phyloP scores from a whole-genome alignment of 1,284 basidiomycete species.

The Heliocybe sulcata region DNA sequence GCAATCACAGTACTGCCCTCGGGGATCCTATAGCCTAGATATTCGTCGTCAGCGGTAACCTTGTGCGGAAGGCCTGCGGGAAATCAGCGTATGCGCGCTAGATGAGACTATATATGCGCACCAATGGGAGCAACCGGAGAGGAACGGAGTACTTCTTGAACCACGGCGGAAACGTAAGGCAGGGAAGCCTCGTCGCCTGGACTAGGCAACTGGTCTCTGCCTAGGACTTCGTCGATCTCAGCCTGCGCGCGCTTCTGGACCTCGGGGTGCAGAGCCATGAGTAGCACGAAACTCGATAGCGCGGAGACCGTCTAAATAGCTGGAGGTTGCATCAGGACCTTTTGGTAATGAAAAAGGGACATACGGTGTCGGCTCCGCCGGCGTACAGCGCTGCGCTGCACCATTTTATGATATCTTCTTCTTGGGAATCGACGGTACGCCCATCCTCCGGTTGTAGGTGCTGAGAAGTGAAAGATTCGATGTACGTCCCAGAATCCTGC shows the following conservation, averaged over 20 bases:
- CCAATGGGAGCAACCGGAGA: constrained; percentile 5
- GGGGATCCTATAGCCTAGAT: constrained; percentile 10
- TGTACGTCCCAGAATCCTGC: constrained; percentile 9
- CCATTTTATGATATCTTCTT: constrained; percentile 25
- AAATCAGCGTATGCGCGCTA: neutral
- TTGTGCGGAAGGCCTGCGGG: neutral
- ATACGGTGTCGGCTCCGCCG: constrained; percentile 40
- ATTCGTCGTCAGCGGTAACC: neutral
- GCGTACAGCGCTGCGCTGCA: constrained; percentile 26
- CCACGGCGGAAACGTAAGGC: constrained; percentile 18
- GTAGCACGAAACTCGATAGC: constrained; percentile 11
- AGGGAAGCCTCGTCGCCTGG: constrained; percentile 20
- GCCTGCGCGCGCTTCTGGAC: constrained; percentile 18
- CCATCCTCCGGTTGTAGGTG: constrained; percentile 16
- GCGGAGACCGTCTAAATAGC: constrained; percentile 7
- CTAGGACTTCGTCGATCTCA: constrained; percentile 22
- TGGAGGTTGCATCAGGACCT: neutral
- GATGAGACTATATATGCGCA: neutral
- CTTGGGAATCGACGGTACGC: constrained; percentile 11
- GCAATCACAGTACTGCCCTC: constrained; percentile 8
- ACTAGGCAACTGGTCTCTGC: constrained; percentile 18
- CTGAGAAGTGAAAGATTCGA: constrained; percentile 14
- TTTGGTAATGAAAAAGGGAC: constrained; percentile 8
- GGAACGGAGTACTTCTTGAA: constrained; percentile 20
- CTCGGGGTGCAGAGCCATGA: constrained; percentile 21